Evolutionary conservation across 2,329 filamentous ascomycete species (phyloP), one percentile per base, ranked within the genome.

Genomic region (Cladosporium sp.): DNA sequence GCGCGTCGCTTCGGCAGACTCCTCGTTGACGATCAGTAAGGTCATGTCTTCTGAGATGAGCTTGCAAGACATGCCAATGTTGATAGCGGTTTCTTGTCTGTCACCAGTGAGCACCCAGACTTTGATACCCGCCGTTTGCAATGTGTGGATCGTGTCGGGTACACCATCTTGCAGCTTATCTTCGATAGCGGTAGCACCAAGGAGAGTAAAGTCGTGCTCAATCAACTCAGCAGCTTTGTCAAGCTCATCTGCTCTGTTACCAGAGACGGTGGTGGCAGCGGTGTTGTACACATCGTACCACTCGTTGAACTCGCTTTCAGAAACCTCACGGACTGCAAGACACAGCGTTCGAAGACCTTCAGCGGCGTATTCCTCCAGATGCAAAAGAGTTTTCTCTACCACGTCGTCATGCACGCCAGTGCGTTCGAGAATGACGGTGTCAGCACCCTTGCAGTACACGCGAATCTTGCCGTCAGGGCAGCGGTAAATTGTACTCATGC

Each of bases 21-120:
- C 91, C 66, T 98, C 93, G 63, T 98, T 98, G 63, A 98, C 80
- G 60, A 98, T 96, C 49, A 98, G 75, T 9, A 98, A 78, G 64
- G 93, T 95, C 93, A 98, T 98, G 62, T 98, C 94, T 70, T 98
- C 93, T 58, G 90, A 95, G 53, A 98, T 88, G 43, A 98, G 79
- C 72, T 97, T 97, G 73, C 93, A 98, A 67, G 90, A 96, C 93
- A 98, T 98, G 57, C 94, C 93, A 59, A 98, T 98, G 68, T 98
- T 98, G 79, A 98, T 98, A 50, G 93, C 93, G 22, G 93, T 98
- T 70, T 98, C 93, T 71, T 98, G 94, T 62, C 93, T 83, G 74
- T 98, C 93, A 61, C 93, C 93, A 33, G 93, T 98, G 68, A 98
- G 71, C 16, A 98, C 93, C 93, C 93, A 98, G 49, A 98, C 85